Evolutionary conservation across 768 basidiomycete species (phyloP), one percentile per base, ranked within the genome.

Genomic region (Boletus patriciae): DNA sequence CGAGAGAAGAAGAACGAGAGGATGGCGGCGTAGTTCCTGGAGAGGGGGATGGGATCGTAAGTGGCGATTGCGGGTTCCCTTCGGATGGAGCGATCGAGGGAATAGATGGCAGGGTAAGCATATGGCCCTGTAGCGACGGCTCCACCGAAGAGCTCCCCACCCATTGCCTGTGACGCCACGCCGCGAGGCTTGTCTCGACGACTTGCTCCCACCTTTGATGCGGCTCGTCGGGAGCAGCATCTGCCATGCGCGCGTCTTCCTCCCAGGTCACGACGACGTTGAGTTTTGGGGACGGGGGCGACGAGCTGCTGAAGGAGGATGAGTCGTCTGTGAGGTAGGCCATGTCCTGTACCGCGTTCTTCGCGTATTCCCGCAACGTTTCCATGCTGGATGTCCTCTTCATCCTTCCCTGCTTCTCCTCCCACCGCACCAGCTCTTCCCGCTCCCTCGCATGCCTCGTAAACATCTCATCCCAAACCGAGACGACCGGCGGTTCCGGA

Each of bases 401-500:
- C 6, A 63, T 5, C 50, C 64, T 52, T 23, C 58, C 55, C 6
- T 68, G 64, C n/a, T 46, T 63, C 37, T 76, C 73, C 19, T 87
- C 82, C 81, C 83, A 81, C 6, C 66, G 70, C 48, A 84, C 51
- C 21, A 87, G 66, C 49, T 81, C 81, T 57, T 85, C 81, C 34
- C 80, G 74, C 70, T 88, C 86, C 42, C 73, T 71, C 55, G 81
- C 72, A 62, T 88, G 86, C 23, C 86, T 78, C 19, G 68, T 55
- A 43, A 88, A 74, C 50, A 88, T 72, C 62, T 85, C 86, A 50
- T 86, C 85, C 86, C 86, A 88, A 4, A 82, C 65, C 1, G 78
- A 76, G 40, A 68, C 64, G 0, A 78, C 75, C 0, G 78, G 72
- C 3, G 43, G 36, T 11, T 52, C 40, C 6, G 18, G 64, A 7